Evolutionary conservation across 208 protist genomes (phyloP), one percentile per base, ranked within the genome.

Genomic region (Crithidia sp.): DNA sequence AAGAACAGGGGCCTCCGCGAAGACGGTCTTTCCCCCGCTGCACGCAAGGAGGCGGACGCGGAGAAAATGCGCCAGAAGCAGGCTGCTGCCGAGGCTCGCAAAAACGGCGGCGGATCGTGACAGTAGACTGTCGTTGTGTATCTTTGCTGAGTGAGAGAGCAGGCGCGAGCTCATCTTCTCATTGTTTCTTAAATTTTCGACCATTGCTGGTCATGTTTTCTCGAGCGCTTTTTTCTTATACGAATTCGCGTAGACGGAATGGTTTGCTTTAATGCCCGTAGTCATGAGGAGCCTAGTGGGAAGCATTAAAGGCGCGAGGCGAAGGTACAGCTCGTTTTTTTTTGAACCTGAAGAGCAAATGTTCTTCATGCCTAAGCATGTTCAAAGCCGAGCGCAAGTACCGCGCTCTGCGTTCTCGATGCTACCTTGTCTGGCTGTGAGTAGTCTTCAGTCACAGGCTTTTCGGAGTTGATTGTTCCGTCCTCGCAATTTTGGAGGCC

Each of bases 1-100:
- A 91, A 92, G 67, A 64, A 49, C 19, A 96, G 95, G 54, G 90
- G 87, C n/a, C 59, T 86, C 28, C 85, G 93, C 40, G 75, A 83
- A 2, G 90, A 97, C 71, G 91, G 88, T 57, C 56, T 94, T 19
- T 82, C 81, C 5, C 59, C 71, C 45, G 82, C 84, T 10, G 79
- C 94, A 53, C 85, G 91, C 59, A 96, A 93, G 70, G 93, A 97
- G 65, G 72, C 76, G 9, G 93, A 97, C 74, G 91, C 93, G 2
- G 90, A 96, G 58, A 84, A 77, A 41, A 94, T 97, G 91, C 89
- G 93, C 44, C 71, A 88, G 68, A 97, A 97, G 77, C 93, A 97
- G 69, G 79, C 72, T 7, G 87, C 77, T 39, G 88, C 91, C 2
- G 74, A 81, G 50, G 71, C 66, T 14, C 90, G 87, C 45, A 86